A percentile compares a stretch with the other conserved stretches of the same genome.
Conservation (phyloP, 2,329 filamentous ascomycete genomes). For the Fusarium humuli region DNA sequence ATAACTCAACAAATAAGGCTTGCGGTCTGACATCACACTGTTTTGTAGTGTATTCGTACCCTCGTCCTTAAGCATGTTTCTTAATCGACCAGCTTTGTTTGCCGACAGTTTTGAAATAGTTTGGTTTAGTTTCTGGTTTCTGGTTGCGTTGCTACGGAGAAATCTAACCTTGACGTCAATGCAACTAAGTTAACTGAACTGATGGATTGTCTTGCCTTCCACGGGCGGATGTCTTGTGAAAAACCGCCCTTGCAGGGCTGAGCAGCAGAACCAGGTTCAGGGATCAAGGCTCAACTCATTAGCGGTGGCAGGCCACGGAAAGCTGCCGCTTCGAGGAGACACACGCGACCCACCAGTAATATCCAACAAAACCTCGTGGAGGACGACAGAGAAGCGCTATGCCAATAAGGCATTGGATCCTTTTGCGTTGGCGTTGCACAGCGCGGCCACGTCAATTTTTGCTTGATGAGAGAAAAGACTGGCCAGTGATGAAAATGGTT, state of each 20-base stretch:
- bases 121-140: background rate
- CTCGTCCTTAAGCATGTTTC: background rate
- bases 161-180: slow-evolving; percentile 29
- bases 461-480: background rate
- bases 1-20: background rate
- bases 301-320: slow-evolving; percentile 26
- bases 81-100: slow-evolving; percentile 4
- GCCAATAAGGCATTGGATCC: slow-evolving; percentile 16
- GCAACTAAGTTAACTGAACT: background rate
- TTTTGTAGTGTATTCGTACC: background rate
- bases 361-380: slow-evolving; percentile 17
- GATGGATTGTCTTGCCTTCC: background rate
- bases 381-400: slow-evolving; percentile 11
- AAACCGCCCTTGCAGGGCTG: slow-evolving; percentile 31
- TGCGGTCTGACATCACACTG: background rate
- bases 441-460: slow-evolving; percentile 34
- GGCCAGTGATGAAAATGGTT: background rate
- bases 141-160: slow-evolving; percentile 37
- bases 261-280: slow-evolving; percentile 11
- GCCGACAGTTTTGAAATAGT: slow-evolving; percentile 3
- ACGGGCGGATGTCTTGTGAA: background rate
- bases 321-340: slow-evolving; percentile 23
- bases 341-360: slow-evolving; percentile 21
- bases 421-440: slow-evolving; percentile 30
- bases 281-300: slow-evolving; percentile 6